phyloP scores from a whole-genome alignment of 2,329 filamentous ascomycete species.

The Chlorencoelia australis region DNA sequence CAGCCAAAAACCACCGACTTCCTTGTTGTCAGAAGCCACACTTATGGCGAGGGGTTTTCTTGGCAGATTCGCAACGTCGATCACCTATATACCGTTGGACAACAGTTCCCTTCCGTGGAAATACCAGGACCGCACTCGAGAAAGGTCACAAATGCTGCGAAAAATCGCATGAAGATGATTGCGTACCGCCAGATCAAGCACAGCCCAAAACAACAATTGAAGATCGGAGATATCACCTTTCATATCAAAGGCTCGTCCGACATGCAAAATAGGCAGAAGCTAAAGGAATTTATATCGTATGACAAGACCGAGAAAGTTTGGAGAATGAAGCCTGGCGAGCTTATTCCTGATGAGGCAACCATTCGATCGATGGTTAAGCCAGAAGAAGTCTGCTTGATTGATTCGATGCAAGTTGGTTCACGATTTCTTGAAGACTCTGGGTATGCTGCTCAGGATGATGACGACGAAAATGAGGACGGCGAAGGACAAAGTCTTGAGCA shows the following conservation, averaged over 20 bases:
- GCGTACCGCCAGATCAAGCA: slow-evolving; percentile 80
- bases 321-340: slow-evolving; percentile 64
- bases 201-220: slow-evolving; percentile 57
- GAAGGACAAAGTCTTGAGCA: slow-evolving; percentile 52
- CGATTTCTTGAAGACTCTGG: slow-evolving; percentile 87
- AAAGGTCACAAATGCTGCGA: slow-evolving; percentile 93
- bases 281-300: slow-evolving; percentile 92
- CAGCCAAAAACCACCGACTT: slow-evolving; percentile 72
- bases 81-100: slow-evolving; percentile 81
- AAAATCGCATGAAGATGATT: slow-evolving; percentile 94
- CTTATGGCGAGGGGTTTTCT: slow-evolving; percentile 62
- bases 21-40: slow-evolving; percentile 72
- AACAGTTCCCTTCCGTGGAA: slow-evolving; percentile 85
- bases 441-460: slow-evolving; percentile 62
- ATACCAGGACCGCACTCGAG: slow-evolving; percentile 89
- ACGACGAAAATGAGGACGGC: slow-evolving; percentile 40
- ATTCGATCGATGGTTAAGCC: slow-evolving; percentile 87
- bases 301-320: slow-evolving; percentile 78
- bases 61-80: slow-evolving; percentile 87
- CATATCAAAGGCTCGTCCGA: slow-evolving; percentile 91
- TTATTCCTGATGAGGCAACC: slow-evolving; percentile 67
- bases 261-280: slow-evolving; percentile 90
- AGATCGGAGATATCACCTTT: slow-evolving; percentile 75
- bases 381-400: slow-evolving; percentile 87
- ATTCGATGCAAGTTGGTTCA: slow-evolving; percentile 92